phyloP scores from a whole-genome alignment of 768 basidiomycete species.

The Tephrocybe sp. region DNA sequence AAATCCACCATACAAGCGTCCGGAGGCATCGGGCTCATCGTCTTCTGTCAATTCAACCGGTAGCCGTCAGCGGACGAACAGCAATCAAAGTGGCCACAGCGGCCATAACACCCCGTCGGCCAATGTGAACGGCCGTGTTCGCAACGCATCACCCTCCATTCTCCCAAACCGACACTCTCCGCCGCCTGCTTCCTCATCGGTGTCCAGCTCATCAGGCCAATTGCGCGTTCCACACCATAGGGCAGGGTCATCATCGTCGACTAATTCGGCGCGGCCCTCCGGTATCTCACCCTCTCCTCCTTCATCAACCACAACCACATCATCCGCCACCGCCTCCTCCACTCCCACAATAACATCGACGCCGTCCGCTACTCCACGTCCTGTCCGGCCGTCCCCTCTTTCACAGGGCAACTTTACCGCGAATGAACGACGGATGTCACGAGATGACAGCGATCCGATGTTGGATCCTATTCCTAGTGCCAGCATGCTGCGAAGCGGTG shows the following conservation, averaged over 20 bases:
- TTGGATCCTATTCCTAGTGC: slow-evolving; percentile 39
- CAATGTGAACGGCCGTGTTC: slow-evolving; percentile 35
- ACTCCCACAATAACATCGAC: slow-evolving; percentile 29
- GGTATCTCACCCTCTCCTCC: slow-evolving; percentile 30
- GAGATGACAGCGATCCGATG: slow-evolving; percentile 73
- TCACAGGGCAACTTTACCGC: slow-evolving; percentile 66
- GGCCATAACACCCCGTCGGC: slow-evolving; percentile 34
- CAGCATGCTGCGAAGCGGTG: slow-evolving; percentile 53
- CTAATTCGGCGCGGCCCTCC: slow-evolving; percentile 40
- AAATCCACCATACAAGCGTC: slow-evolving; percentile 74
- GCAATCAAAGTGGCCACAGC: slow-evolving; percentile 62
- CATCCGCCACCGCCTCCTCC: slow-evolving; percentile 30
- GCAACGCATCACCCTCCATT: slow-evolving; percentile 32
- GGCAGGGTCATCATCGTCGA: slow-evolving; percentile 47
- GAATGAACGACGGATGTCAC: slow-evolving; percentile 74
- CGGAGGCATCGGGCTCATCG: slow-evolving; percentile 77
- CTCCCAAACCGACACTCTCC: slow-evolving; percentile 30
- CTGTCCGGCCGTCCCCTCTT: slow-evolving; percentile 62
- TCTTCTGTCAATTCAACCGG: slow-evolving; percentile 73
- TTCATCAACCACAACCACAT: slow-evolving; percentile 34
- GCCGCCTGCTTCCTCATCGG: slow-evolving; percentile 24
- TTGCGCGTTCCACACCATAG: slow-evolving; percentile 29
- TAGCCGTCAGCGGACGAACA: slow-evolving; percentile 69
- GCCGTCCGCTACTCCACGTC: slow-evolving; percentile 34
- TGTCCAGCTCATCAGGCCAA: slow-evolving; percentile 29